These are phyloP conservation scores for Heimioporus sp. DNA, from an alignment of 768 basidiomycete species.

Conservation along the genomic window DNA sequence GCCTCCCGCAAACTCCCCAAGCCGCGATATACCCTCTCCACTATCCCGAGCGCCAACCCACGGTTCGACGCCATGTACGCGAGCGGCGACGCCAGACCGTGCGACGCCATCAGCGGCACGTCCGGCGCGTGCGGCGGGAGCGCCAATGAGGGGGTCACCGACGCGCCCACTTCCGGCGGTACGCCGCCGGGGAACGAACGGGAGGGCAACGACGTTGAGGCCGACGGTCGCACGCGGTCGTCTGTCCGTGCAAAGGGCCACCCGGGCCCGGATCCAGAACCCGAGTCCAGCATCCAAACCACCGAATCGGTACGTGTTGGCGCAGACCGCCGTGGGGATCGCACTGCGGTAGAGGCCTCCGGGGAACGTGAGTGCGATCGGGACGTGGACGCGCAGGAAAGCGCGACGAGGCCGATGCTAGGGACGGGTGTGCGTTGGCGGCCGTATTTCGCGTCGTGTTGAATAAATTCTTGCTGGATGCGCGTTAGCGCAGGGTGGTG, in stretches of 20 bases:
- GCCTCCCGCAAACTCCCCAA: conserved; percentile 35
- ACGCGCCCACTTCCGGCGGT: no score
- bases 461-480: conserved; percentile 16
- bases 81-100: conserved; percentile 34
- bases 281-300: conserved; percentile 2
- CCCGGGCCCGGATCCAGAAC: neutral
- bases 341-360: neutral
- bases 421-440: conserved; percentile 5
- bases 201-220: no score
- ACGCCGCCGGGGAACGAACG: no score
- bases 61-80: conserved; percentile 44
- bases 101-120: conserved; percentile 9
- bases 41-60: conserved; percentile 41
- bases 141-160: neutral
- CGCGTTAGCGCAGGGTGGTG: conserved; percentile 12
- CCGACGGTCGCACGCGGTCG: neutral
- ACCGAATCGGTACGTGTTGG: conserved; percentile 2
- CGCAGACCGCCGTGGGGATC: conserved; percentile 18
- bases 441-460: neutral
- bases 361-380: conserved; percentile 14
- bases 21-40: conserved; percentile 36
- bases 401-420: conserved; percentile 21
- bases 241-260: conserved; percentile 1
- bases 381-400: conserved; percentile 13
- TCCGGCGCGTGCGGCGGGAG: conserved; percentile 13